Conservation (phyloP, 2,329 filamentous ascomycete genomes). For the Penicillium sp. region DNA sequence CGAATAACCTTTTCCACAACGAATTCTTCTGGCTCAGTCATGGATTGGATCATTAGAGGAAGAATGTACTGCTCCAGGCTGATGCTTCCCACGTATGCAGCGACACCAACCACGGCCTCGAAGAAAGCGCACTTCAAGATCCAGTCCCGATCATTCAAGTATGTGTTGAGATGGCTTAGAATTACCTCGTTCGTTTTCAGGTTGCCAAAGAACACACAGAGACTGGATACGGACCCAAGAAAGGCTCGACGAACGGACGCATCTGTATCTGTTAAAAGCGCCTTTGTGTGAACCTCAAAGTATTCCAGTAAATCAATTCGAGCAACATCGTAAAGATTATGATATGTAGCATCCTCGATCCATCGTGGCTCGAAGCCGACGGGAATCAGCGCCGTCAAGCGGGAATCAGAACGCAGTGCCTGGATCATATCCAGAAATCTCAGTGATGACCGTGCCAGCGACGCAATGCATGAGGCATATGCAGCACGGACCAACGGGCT, state of each 20-base stretch:
- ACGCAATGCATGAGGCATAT: slow-evolving; percentile 88
- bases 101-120: slow-evolving; percentile 88
- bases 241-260: slow-evolving; percentile 85
- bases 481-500: slow-evolving; percentile 75
- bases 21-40: slow-evolving; percentile 88
- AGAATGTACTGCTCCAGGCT: slow-evolving; percentile 93
- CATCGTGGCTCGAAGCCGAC: slow-evolving; percentile 68
- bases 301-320: slow-evolving; percentile 73
- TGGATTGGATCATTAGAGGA: slow-evolving; percentile 88
- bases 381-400: slow-evolving; percentile 69
- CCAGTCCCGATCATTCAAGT: slow-evolving; percentile 95
- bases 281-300: slow-evolving; percentile 84
- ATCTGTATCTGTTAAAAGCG: slow-evolving; percentile 79
- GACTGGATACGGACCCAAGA: slow-evolving; percentile 78
- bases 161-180: slow-evolving; percentile 91
- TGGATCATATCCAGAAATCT: slow-evolving; percentile 88
- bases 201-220: slow-evolving; percentile 93
- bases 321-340: slow-evolving; percentile 82
- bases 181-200: slow-evolving; percentile 94
- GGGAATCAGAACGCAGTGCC: slow-evolving; percentile 75
- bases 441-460: slow-evolving; percentile 76
- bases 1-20: slow-evolving; percentile 87
- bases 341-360: slow-evolving; percentile 63
- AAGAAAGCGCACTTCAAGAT: slow-evolving; percentile 95
- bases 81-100: slow-evolving; percentile 79